Conservation (phyloP, 805 yeast species). For the Zygosaccharomyces siamensis region DNA sequence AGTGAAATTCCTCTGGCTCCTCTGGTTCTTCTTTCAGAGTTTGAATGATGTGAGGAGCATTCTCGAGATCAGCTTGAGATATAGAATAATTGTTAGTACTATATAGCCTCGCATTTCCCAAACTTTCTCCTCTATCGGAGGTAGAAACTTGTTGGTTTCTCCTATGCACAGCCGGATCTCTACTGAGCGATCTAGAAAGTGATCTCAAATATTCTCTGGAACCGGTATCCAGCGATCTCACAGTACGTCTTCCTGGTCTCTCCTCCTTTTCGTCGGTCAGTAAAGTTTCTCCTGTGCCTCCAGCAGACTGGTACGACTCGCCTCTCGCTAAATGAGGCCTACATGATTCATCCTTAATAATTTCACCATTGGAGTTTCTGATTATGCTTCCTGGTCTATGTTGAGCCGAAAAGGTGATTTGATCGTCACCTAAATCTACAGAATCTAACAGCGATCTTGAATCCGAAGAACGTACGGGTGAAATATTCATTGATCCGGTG, state of each 20-base stretch:
- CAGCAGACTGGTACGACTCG: conserved; percentile 64
- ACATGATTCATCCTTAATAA: conserved; percentile 23
- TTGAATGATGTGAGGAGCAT: conserved; percentile 26
- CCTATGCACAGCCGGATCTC: conserved; percentile 20
- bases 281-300: conserved; percentile 39
- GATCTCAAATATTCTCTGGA: conserved; percentile 53
- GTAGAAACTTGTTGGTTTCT: conserved; percentile 5
- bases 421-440: conserved; percentile 27
- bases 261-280: conserved; percentile 12
- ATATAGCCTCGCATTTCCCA: conserved; percentile 19
- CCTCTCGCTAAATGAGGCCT: conserved; percentile 73
- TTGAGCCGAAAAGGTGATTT: conserved; percentile 14
- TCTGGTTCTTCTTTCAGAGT: conserved; percentile 21
- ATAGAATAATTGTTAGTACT: conserved; percentile 29
- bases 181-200: conserved; percentile 28
- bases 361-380: conserved; percentile 32
- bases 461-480: conserved; percentile 14
- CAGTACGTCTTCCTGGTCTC: conserved; percentile 25
- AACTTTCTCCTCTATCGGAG: conserved; percentile 8
- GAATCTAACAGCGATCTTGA: conserved; percentile 26
- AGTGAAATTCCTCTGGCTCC: conserved; percentile 19
- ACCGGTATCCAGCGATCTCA: conserved; percentile 24
- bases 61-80: conserved; percentile 27
- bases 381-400: conserved; percentile 11
- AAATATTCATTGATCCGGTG: background rate